Evolutionary conservation across 352 stramenopile species (phyloP).

Genomic region (Phytophthora idaei): DNA sequence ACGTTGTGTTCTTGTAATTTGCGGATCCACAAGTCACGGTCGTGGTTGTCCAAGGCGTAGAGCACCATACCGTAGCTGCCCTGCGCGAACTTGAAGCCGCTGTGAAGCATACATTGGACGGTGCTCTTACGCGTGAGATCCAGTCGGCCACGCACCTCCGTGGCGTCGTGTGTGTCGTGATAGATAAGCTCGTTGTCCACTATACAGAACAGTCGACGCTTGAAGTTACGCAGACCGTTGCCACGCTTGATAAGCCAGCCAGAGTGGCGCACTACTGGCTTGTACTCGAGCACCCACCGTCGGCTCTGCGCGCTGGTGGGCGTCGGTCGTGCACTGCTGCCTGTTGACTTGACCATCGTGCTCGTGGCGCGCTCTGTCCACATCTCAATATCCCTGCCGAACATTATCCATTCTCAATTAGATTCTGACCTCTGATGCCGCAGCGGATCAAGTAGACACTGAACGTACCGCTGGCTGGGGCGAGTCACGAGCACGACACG

Average conservation of each 20-base stretch:
- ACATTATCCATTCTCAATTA: conserved; percentile 12
- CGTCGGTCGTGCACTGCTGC: conserved; percentile 46
- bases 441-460: neutral
- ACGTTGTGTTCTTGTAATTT: conserved; percentile 79
- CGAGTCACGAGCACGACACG: conserved; percentile 75
- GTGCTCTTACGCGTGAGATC: conserved; percentile 71
- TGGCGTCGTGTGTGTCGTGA: conserved; percentile 80
- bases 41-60: conserved; percentile 76
- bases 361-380: conserved; percentile 82
- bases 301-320: conserved; percentile 64
- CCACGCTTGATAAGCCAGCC: conserved; percentile 89
- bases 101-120: conserved; percentile 72
- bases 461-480: conserved; percentile 65
- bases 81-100: conserved; percentile 77
- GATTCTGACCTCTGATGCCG: conserved; percentile 7
- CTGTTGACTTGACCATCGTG: conserved; percentile 71
- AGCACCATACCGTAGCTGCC: conserved; percentile 81
- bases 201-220: conserved; percentile 87
- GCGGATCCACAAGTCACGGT: conserved; percentile 85
- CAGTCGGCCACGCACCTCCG: conserved; percentile 75
- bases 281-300: conserved; percentile 83
- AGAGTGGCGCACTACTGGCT: conserved; percentile 80
- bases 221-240: conserved; percentile 82
- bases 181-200: conserved; percentile 88
- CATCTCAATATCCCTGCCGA: conserved; percentile 72